A percentile compares a stretch with the other conserved stretches of the same genome.
phyloP scores from a whole-genome alignment of 805 yeast genomes.

The Yarrowia phangngaensis region DNA sequence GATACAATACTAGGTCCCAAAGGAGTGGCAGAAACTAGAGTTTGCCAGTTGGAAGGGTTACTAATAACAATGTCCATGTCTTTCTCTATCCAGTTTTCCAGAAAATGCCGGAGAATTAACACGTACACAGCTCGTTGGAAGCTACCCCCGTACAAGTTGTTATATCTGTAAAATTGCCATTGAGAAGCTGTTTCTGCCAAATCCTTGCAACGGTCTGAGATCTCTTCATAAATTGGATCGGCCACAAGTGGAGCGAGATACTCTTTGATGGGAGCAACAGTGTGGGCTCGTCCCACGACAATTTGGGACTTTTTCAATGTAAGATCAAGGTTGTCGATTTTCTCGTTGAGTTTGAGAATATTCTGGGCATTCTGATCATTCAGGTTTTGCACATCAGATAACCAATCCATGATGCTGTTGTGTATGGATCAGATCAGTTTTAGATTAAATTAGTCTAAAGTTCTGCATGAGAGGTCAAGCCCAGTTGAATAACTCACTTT shows the following conservation, averaged over 20 bases:
- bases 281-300: conserved; percentile 10
- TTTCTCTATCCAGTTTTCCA: conserved; percentile 11
- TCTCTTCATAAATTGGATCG: conserved; percentile 9
- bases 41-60: conserved; percentile 8
- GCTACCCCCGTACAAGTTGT: conserved; percentile 22
- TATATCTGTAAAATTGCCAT: conserved; percentile 25
- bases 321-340: conserved; percentile 15
- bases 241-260: conserved; percentile 12
- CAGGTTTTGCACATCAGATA: conserved; percentile 14
- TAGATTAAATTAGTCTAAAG: too few relatives aligned
- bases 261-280: conserved; percentile 16
- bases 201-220: conserved; percentile 2
- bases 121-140: conserved; percentile 24
- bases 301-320: conserved; percentile 11
- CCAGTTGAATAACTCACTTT: too few relatives aligned
- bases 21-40: conserved; percentile 5
- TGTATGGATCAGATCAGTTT: too few relatives aligned
- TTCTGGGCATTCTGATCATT: conserved; percentile 18
- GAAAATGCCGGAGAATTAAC: conserved; percentile 2
- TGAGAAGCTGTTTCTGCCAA: conserved; percentile 11
- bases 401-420: conserved; percentile 17
- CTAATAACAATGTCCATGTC: conserved; percentile 5
- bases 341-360: conserved; percentile 4
- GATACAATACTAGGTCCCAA: conserved; percentile 12
- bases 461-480: too few relatives aligned